Evolutionary conservation across 108 stramenopile species (phyloP), one percentile per base, ranked within the genome.

Genomic region (Aurantiochytrium sp.): DNA sequence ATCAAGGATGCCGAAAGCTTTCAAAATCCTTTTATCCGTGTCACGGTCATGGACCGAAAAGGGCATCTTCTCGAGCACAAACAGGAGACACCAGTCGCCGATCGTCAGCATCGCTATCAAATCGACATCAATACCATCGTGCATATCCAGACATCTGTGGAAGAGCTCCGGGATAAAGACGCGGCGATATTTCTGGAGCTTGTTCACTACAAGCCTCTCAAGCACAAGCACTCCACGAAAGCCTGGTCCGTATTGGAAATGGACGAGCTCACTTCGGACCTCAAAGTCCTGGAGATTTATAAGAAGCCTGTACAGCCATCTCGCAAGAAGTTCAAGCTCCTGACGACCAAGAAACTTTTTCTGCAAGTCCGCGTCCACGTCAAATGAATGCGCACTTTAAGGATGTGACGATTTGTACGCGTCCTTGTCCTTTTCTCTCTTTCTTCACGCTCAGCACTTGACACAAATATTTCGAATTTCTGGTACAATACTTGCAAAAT

Each of bases 171-270:
- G 18, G 76, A 47, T 0, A 83, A 3, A 45, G 51, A 83, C 23
- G 76, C 49, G 10, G 76, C 19, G 1, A 83, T 83, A 1, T 83
- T 83, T 83, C 51, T 83, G 10, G 76, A 83, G 51, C 28, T 83
- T 83, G 76, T 83, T 8, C 76, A 83, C 51, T 83, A 53, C 76
- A 83, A 83, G 51, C n/a, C 45, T 12, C 51, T 83, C n/a, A 83
- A 83, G 76, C 45, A 83, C 51, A 83, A 83, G 51, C 19, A 47
- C 51, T 53, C 49, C 10, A 83, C 76, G 19, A 83, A 83, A 23
- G 45, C 76, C 12, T 83, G 76, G 76, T 21, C 76, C 49, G 45
- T 83, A 53, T 83, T 83, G 28, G 76, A 83, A 53, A 47, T 45
- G n/a, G 76, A 83, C 51, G 76, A 83, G 76, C 51, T 83, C 51